phyloP scores from a whole-genome alignment of 352 stramenopile species.

The Globisporangium heterothallicum region DNA sequence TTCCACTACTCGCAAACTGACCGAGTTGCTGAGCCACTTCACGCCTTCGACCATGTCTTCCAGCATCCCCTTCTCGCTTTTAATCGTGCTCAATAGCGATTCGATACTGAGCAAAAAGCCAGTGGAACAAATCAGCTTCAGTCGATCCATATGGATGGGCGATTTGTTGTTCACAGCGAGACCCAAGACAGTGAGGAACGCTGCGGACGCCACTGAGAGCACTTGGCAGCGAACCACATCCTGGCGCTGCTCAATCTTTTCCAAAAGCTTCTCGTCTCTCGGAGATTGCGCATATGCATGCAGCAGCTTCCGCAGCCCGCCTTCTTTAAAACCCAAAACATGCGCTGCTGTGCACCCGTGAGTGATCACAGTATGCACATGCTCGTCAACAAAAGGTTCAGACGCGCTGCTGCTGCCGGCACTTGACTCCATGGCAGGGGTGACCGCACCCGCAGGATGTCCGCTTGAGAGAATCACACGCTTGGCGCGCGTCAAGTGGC shows the following conservation, averaged over 20 bases:
- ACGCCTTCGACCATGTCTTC: slow-evolving; percentile 87
- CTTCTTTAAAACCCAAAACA: slow-evolving; percentile 80
- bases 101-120: slow-evolving; percentile 92
- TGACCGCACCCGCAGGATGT: not conserved
- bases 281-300: slow-evolving; percentile 37
- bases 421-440: slow-evolving; percentile 21
- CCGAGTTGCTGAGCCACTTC: slow-evolving; percentile 71
- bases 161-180: slow-evolving; percentile 59
- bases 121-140: slow-evolving; percentile 61
- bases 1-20: slow-evolving; percentile 77
- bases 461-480: slow-evolving; percentile 45
- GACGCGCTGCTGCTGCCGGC: slow-evolving; percentile 10
- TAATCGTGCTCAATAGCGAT: slow-evolving; percentile 91
- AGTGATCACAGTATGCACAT: slow-evolving; percentile 70
- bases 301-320: slow-evolving; percentile 58
- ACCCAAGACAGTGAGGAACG: slow-evolving; percentile 67
- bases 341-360: slow-evolving; percentile 80
- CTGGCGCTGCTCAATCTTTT: slow-evolving; percentile 73
- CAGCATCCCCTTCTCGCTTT: slow-evolving; percentile 95
- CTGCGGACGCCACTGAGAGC: slow-evolving; percentile 60
- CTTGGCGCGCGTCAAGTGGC: slow-evolving; percentile 65
- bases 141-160: slow-evolving; percentile 43
- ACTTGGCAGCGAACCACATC: slow-evolving; percentile 78
- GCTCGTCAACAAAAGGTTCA: slow-evolving; percentile 29
- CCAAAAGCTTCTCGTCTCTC: slow-evolving; percentile 40